A percentile compares a stretch with the other conserved stretches of the same genome.
Conservation (phyloP, 2,329 filamentous ascomycete species). For the Colletotrichum scovillei region DNA sequence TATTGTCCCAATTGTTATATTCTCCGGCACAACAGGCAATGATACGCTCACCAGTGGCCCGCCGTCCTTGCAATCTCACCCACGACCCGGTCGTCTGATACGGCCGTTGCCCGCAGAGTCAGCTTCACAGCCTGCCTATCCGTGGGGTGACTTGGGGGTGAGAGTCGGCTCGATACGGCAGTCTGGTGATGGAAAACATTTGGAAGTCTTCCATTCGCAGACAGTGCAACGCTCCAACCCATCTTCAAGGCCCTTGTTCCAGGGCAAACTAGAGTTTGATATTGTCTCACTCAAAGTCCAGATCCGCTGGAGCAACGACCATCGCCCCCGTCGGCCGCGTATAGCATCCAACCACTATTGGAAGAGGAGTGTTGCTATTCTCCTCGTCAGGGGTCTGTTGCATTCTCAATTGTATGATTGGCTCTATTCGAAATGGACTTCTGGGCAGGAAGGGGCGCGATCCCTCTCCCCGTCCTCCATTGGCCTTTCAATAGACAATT, state of each 20-base stretch:
- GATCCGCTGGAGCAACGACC: constrained; percentile 5
- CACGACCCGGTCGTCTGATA: constrained; percentile 4
- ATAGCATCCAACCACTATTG: constrained; percentile 19
- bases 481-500: constrained; percentile 29
- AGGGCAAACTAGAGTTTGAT: constrained; percentile 14
- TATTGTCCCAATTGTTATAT: constrained; percentile 2
- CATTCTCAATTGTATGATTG: constrained; percentile 13
- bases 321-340: constrained; percentile 8
- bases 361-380: background rate
- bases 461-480: constrained; percentile 39
- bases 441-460: constrained; percentile 24
- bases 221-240: constrained; percentile 9
- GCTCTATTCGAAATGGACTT: constrained; percentile 18
- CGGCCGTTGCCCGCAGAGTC: background rate
- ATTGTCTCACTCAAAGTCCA: constrained; percentile 13
- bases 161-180: background rate
- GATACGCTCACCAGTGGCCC: background rate
- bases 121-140: background rate
- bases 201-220: constrained; percentile 30
- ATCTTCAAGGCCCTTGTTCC: constrained; percentile 6
- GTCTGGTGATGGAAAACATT: constrained; percentile 19
- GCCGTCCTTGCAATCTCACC: constrained; percentile 4
- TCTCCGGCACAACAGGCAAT: constrained; percentile 18
- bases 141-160: background rate
- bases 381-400: background rate